Base-by-base conservation (phyloP, 306 rosid species). In the Dryas alaskensis region DNA sequence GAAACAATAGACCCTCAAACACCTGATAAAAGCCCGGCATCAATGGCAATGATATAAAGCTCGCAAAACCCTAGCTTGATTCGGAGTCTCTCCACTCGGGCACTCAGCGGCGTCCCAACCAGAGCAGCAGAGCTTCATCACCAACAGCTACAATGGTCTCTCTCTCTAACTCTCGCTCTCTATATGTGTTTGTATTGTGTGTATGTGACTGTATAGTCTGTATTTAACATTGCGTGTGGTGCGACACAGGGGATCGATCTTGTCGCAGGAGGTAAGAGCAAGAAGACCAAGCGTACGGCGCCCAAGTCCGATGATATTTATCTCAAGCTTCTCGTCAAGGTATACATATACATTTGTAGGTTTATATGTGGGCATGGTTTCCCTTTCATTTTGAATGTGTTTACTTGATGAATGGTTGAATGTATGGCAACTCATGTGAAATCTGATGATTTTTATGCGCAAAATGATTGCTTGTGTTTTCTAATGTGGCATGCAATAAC, bases 291-390 rank as follows among this genome's bases (percentile, higher is more conserved):
- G 77, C 79, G 94, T 46, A 90, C 87, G 1, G 91, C 96, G 37
- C 96, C 95, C 0, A 92, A 88, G 45, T 92, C 98, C 60, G 85
- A 88, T 73, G 98, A 92, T 81, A 88, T 92, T 75, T 90, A 92
- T 78, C 98, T 85, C 37, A 82, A 85, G 58, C 83, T 85, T 27
- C 86, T 85, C 67, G 89, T 85, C 65, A 85, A 85, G 89, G 86
- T 77, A 7, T 8, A 39, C 40, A 16, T 12, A 31, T 60, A 4
- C 6, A 45, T 5, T 12, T 60, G 65, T 6, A 13, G 37, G 37
- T 31, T 27, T 60, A 12, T 60, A 57, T 60, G 3, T 13, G 45
- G 65, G 16, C 31, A 11, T 60, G 65, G 12, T 57, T 57, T 57
- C 6, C 0, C 8, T 57, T 37, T 9, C 13, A 4, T 22, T 57